A percentile compares a stretch with the other conserved stretches of the same genome.
These are phyloP conservation scores for Hippophae tibetana DNA, from an alignment of 306 rosid genomes.

Conservation along the genomic window DNA sequence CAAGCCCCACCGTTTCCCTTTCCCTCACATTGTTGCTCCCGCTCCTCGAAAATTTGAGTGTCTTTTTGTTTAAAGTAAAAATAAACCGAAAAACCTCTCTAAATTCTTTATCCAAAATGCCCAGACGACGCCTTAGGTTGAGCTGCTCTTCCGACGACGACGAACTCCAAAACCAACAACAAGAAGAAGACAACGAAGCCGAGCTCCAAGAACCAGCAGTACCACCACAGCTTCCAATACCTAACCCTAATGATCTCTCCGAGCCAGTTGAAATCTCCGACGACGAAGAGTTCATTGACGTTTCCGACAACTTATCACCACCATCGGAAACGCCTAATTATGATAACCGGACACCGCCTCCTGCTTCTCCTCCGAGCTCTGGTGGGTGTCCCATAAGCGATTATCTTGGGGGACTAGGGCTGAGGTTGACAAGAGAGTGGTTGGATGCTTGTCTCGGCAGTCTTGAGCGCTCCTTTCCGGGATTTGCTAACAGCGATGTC, in stretches of 20 bases:
- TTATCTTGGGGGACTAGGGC: constrained; percentile 46
- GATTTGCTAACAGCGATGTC: constrained; percentile 36
- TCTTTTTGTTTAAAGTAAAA: neutral
- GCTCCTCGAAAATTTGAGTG: too few species aligned
- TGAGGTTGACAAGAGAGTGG: constrained; percentile 55
- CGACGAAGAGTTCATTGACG: constrained; percentile 47
- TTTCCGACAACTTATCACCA: constrained; percentile 28
- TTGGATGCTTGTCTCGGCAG: constrained; percentile 36
- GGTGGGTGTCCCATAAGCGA: constrained; percentile 39
- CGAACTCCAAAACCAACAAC: constrained; percentile 3
- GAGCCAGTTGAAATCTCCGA: constrained; percentile 47
- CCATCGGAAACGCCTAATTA: constrained; percentile 25
- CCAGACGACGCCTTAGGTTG: constrained; percentile 53
- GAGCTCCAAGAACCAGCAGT: constrained; percentile 12
- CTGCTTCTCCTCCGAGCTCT: constrained; percentile 3
- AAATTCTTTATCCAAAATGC: constrained; percentile 21
- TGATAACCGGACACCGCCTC: constrained; percentile 8
- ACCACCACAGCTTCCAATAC: neutral
- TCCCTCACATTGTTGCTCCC: too few species aligned
- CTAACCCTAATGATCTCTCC: constrained; percentile 17
- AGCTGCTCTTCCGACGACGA: constrained; percentile 42
- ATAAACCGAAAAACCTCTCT: constrained; percentile 1
- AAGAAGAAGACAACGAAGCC: constrained; percentile 6
- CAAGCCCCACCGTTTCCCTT: too few species aligned
- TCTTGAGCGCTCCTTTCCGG: constrained; percentile 32